Evolutionary conservation across 148 eudicot species (phyloP).

Genomic region (Arctostaphylos glauca): DNA sequence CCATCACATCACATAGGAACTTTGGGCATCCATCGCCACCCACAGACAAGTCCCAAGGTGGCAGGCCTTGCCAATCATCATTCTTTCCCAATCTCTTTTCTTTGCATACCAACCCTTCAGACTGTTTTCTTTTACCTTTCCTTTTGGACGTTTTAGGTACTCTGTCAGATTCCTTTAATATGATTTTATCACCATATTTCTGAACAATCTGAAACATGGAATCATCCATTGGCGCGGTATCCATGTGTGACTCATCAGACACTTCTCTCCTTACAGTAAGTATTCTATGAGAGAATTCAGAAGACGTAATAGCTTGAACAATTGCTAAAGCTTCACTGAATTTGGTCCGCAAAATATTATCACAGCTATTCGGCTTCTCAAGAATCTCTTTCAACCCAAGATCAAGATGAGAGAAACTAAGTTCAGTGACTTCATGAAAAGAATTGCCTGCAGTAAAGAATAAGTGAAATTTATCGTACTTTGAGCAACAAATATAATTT

Average conservation of each 20-base stretch:
- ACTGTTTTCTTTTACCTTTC: constrained; percentile 57
- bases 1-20: constrained; percentile 98
- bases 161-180: constrained; percentile 69
- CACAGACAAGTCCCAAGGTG: constrained; percentile 78
- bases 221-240: constrained; percentile 36
- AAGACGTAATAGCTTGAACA: constrained; percentile 37
- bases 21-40: constrained; percentile 89
- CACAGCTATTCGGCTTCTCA: constrained; percentile 40
- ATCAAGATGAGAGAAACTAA: constrained; percentile 31
- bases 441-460: constrained; percentile 39
- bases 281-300: constrained; percentile 31
- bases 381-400: constrained; percentile 73
- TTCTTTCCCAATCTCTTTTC: constrained; percentile 31
- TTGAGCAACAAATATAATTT: neutral
- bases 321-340: constrained; percentile 57
- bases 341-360: constrained; percentile 44
- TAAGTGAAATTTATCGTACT: neutral
- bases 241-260: constrained; percentile 29
- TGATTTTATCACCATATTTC: constrained; percentile 63
- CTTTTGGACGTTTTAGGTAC: constrained; percentile 67
- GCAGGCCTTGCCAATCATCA: constrained; percentile 75
- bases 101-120: constrained; percentile 33
- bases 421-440: constrained; percentile 21
- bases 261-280: constrained; percentile 26
- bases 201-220: constrained; percentile 48